Percentiles rank a stretch among this genome's conserved stretches.
Conservation (phyloP, 768 basidiomycete species). For the Leccinum rimulosum region DNA sequence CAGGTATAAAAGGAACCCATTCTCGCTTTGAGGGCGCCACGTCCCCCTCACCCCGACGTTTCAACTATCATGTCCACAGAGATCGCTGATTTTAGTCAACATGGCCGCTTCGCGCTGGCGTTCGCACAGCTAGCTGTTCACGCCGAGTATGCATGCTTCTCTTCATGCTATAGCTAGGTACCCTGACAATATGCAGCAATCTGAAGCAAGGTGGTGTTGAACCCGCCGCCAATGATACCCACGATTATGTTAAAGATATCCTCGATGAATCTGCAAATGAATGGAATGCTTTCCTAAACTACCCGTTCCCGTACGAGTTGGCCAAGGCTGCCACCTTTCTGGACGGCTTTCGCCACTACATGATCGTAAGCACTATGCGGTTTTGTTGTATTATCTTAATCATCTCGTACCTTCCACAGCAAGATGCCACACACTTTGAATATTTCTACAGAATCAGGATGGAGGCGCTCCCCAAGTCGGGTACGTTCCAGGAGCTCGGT, state of each 20-base stretch:
- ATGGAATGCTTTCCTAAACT: neutral
- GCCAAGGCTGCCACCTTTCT: neutral
- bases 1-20: neutral
- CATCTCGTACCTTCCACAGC: neutral
- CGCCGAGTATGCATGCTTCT: neutral
- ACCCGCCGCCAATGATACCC: no score
- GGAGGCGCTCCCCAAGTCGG: neutral
- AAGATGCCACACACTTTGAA: slow-evolving; percentile 9
- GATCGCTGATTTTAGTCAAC: neutral
- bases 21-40: neutral
- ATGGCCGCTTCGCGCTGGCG: neutral
- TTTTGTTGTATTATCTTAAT: neutral
- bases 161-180: neutral
- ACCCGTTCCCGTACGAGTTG: neutral
- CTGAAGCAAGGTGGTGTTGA: neutral
- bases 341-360: slow-evolving; percentile 8
- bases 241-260: slow-evolving; percentile 3
- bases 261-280: neutral
- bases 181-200: neutral
- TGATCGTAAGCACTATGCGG: neutral
- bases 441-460: neutral
- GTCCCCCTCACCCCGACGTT: neutral
- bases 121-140: neutral
- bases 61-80: neutral
- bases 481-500: slow-evolving; percentile 1